A percentile compares a stretch with the other conserved stretches of the same genome.
These are phyloP conservation scores for Selenicereus undatus DNA, from an alignment of 148 eudicot genomes.

Conservation along the genomic window DNA sequence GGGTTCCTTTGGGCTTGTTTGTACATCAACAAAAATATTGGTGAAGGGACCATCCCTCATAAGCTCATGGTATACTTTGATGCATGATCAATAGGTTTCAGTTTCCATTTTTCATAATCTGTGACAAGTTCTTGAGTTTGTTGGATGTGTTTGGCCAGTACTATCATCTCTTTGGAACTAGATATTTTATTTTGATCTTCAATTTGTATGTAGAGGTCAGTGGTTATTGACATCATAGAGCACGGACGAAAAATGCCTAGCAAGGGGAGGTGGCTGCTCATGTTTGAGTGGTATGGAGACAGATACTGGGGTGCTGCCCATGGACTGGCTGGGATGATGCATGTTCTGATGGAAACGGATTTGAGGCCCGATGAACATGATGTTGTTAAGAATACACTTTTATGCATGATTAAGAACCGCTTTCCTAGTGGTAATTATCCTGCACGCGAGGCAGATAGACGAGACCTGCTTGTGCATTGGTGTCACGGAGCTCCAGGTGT, in stretches of 20 bases:
- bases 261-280: conserved; percentile 44
- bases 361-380: conserved; percentile 46
- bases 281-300: conserved; percentile 51
- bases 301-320: conserved; percentile 66
- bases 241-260: conserved; percentile 43
- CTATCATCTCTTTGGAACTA: background rate
- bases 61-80: conserved; percentile 34
- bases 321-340: conserved; percentile 60
- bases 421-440: conserved; percentile 50
- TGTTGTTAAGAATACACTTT: conserved; percentile 46
- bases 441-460: conserved; percentile 32
- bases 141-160: background rate
- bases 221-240: conserved; percentile 39
- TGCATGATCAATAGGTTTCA: background rate
- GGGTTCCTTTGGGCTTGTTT: conserved; percentile 66
- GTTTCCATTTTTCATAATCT: background rate
- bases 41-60: conserved; percentile 41
- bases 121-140: background rate
- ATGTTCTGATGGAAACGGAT: conserved; percentile 50
- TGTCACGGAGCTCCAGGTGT: conserved; percentile 68
- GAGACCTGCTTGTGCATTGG: conserved; percentile 57
- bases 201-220: conserved; percentile 27
- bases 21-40: conserved; percentile 49
- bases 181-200: background rate
- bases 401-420: conserved; percentile 46